Evolutionary conservation across 2,329 filamentous ascomycete species (phyloP), one percentile per base, ranked within the genome.

Genomic region (Ophiocordyceps camponoti-leonardi): DNA sequence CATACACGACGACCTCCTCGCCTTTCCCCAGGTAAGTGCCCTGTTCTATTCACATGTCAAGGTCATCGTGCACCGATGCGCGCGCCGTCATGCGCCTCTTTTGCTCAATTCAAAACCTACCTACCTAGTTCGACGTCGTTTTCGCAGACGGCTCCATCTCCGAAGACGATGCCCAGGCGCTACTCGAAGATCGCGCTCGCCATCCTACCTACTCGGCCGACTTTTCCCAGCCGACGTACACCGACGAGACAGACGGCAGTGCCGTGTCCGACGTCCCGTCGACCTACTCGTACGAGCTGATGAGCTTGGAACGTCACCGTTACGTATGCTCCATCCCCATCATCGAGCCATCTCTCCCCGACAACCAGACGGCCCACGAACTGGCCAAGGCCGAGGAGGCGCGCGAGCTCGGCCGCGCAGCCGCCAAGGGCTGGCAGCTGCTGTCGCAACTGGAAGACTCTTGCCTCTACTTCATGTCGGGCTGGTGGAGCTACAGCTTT

Each of bases 401-500:
- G 49, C 82, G 81, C 50, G 87, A 94, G 61, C 72, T 93, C 11
- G 76, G 73, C 39, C 78, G 84, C 23, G 88, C 87, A 1, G 83
- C 81, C 1, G 73, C 77, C 30, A 79, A 79, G 43, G 88, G 88
- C 6, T 83, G 85, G 73, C 83, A 92, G 56, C 71, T 95, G 20
- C 68, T 95, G 44, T 74, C 76, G 51, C 78, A 80, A 23, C 81
- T 95, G 62, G 77, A 92, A 47, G 75, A 88, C 45, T 83, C 80
- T 4, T 95, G 88, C 61, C 75, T 95, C 50, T 94, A 90, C 66
- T 77, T 71, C 51, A 67, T 87, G 51, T 83, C 79, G 1, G 88
- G 88, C 0, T 95, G 88, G 88, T 95, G 88, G 88, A 92, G 83
- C 57, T 95, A 95, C 64, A 83, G 81, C 54, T 94, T 94, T 62